phyloP scores from a whole-genome alignment of 2,329 filamentous ascomycete species.

The Fusarium pseudograminearum region DNA sequence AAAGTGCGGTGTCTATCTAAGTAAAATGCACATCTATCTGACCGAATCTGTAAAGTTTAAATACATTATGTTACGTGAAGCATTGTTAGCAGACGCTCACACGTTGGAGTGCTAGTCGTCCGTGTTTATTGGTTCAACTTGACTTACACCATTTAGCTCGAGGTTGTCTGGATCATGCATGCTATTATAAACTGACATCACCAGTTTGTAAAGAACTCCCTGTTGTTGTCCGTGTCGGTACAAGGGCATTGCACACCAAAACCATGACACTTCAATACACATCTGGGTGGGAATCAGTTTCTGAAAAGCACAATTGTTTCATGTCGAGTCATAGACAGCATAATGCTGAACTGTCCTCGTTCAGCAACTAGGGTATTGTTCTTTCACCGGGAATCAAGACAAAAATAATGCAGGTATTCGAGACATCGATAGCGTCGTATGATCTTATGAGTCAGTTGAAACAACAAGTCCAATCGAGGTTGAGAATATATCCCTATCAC shows the following conservation, averaged over 20 bases:
- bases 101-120: background rate
- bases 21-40: background rate
- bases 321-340: background rate
- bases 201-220: background rate
- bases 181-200: background rate
- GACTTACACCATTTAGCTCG: background rate
- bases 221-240: background rate
- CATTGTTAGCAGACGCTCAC: background rate
- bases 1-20: background rate
- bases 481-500: background rate
- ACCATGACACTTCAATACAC: background rate
- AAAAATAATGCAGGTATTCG: too few relatives aligned
- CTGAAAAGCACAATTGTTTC: background rate
- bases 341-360: background rate
- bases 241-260: background rate
- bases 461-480: background rate
- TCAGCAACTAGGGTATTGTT: background rate
- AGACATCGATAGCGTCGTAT: background rate
- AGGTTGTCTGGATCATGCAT: background rate
- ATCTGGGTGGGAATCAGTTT: too few relatives aligned
- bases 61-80: background rate
- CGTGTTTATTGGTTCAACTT: background rate
- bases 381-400: background rate
- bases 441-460: background rate
- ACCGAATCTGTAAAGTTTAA: background rate